Conservation (phyloP, 129 eudicot species). For the Helianthus tuberosus region DNA sequence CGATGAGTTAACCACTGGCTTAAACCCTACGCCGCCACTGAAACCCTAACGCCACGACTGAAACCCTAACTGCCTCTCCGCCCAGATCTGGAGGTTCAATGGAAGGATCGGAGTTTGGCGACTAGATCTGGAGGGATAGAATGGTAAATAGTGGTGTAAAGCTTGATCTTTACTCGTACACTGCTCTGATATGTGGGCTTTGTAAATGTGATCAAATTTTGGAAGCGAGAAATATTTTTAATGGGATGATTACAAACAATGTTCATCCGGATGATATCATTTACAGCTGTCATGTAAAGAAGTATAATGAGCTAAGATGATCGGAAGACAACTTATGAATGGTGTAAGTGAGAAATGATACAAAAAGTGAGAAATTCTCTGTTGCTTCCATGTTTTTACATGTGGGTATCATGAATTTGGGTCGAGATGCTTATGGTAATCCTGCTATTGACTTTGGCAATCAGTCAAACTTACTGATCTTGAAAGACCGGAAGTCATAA, state of each 20-base stretch:
- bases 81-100: too few species aligned
- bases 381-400: constrained; percentile 18
- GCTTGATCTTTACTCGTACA: constrained; percentile 74
- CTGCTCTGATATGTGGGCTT: constrained; percentile 74
- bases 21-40: too few species aligned
- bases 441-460: constrained; percentile 20
- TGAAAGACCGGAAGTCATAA: constrained; percentile 14
- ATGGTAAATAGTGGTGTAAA: constrained; percentile 63
- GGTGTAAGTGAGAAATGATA: constrained; percentile 28
- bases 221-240: constrained; percentile 53
- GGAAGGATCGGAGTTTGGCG: too few species aligned
- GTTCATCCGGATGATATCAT: constrained; percentile 73
- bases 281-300: constrained; percentile 59
- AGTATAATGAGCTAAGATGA: constrained; percentile 70
- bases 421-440: constrained; percentile 13
- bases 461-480: neutral
- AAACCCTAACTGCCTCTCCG: too few species aligned
- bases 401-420: constrained; percentile 12
- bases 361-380: neutral
- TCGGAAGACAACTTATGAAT: constrained; percentile 40
- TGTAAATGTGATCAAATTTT: constrained; percentile 49
- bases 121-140: constrained; percentile 26
- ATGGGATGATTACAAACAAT: constrained; percentile 75
- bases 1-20: too few species aligned
- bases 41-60: too few species aligned